Conservation (phyloP, 768 basidiomycete species). For the Artomyces pyxidatus region DNA sequence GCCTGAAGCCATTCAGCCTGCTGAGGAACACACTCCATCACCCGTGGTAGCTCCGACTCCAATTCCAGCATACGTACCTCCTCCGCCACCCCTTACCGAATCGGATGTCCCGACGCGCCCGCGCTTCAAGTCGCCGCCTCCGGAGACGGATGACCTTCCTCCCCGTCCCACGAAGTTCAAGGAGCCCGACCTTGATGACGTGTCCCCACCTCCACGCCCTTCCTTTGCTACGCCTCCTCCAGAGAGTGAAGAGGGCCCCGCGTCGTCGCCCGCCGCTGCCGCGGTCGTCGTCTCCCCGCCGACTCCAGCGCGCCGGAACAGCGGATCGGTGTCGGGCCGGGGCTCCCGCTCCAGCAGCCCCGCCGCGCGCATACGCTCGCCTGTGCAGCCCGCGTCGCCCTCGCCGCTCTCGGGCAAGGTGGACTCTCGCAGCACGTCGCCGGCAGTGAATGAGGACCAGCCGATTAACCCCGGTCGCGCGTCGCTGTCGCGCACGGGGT, state of each 20-base stretch:
- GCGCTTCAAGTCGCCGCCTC: conserved; percentile 55
- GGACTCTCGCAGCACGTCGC: conserved; percentile 7
- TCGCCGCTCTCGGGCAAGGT: conserved; percentile 1
- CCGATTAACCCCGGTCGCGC: conserved; percentile 5
- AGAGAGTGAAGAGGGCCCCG: conserved; percentile 22
- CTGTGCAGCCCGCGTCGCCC: conserved; percentile 2
- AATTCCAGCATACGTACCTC: conserved; percentile 17
- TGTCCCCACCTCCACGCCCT: neutral
- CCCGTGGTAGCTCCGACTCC: conserved; percentile 17
- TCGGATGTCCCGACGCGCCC: conserved; percentile 29
- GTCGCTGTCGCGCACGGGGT: conserved; percentile 11
- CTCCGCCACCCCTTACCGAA: conserved; percentile 14
- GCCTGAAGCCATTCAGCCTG: neutral
- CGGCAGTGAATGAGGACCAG: conserved; percentile 8
- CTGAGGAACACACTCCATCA: conserved; percentile 22
- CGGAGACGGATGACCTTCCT: conserved; percentile 45
- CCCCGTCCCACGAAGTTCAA: conserved; percentile 31
- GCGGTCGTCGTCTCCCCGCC: conserved; percentile 34
- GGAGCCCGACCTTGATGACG: conserved; percentile 25
- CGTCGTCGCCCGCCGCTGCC: conserved; percentile 25
- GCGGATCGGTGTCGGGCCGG: conserved; percentile 25
- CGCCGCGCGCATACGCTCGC: conserved; percentile 16
- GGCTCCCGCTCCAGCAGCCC: conserved; percentile 27
- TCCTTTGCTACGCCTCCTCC: conserved; percentile 16
- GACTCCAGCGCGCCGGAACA: conserved; percentile 47